phyloP scores from a whole-genome alignment of 192 early-diverging fungal species.

The Entomortierella beljakovae region DNA sequence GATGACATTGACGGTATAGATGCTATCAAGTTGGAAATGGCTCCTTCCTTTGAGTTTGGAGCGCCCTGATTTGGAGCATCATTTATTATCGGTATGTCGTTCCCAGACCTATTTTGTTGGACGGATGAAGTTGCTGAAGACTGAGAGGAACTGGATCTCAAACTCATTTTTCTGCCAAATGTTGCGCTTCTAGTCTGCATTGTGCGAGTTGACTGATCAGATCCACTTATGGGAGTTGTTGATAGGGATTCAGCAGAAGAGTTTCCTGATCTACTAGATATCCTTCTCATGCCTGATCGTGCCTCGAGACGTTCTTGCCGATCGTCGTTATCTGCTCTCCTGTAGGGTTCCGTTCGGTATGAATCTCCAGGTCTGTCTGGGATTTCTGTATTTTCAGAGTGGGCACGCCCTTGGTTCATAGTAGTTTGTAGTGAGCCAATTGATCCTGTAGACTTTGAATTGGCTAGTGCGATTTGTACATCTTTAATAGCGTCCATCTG shows the following conservation, averaged over 20 bases:
- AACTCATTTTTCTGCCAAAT: slow-evolving; percentile 5
- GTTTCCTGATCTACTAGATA: neutral
- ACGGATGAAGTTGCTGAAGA: neutral
- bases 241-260: neutral
- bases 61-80: slow-evolving; percentile 7
- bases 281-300: neutral
- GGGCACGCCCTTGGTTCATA: slow-evolving; percentile 30
- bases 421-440: slow-evolving; percentile 52
- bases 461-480: slow-evolving; percentile 29
- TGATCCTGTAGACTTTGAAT: slow-evolving; percentile 17
- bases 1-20: neutral
- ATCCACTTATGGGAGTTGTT: neutral
- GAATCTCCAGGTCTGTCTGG: neutral
- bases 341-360: neutral
- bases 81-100: neutral
- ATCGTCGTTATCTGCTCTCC: slow-evolving; percentile 8
- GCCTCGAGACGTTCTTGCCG: slow-evolving; percentile 5
- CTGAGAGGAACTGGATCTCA: slow-evolving; percentile 17
- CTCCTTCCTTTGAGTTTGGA: slow-evolving; percentile 25
- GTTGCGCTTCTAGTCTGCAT: slow-evolving; percentile 15
- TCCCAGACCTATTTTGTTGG: neutral
- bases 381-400: slow-evolving; percentile 13
- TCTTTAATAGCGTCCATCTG: slow-evolving; percentile 45
- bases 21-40: neutral
- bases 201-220: neutral